A percentile compares a stretch with the other conserved stretches of the same genome.
phyloP scores from a whole-genome alignment of 1,284 basidiomycete genomes.

The Ceraceosorus bombacis region DNA sequence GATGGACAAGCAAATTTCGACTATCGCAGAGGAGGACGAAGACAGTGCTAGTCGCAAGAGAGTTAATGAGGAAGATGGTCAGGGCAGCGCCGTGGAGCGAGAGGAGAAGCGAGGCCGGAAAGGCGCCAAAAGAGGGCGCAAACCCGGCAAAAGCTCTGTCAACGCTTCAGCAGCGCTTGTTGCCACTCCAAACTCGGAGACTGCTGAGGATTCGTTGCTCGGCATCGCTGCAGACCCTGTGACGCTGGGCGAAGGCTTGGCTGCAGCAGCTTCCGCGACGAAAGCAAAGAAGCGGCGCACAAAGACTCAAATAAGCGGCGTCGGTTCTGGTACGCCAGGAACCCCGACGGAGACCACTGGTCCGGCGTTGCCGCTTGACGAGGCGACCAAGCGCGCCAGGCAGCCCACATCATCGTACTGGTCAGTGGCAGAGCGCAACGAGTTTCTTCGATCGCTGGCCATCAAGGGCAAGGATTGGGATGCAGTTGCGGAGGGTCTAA shows the following conservation, averaged over 20 bases:
- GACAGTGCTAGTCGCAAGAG: slow-evolving; percentile 1
- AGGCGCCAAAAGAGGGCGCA: slow-evolving; percentile 23
- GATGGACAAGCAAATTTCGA: background rate
- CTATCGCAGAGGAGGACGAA: slow-evolving; percentile 3
- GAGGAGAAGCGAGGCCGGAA: slow-evolving; percentile 12
- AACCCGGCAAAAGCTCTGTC: slow-evolving; percentile 13
- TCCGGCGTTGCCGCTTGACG: slow-evolving; percentile 10
- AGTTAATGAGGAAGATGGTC: background rate
- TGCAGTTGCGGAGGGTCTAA: slow-evolving; percentile 64
- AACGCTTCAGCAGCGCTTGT: background rate
- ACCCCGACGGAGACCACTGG: background rate
- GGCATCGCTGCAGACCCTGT: slow-evolving; percentile 39
- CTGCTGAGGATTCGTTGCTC: slow-evolving; percentile 50
- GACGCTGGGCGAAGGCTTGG: background rate
- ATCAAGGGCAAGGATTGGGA: slow-evolving; percentile 69
- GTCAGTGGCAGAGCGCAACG: slow-evolving; percentile 54
- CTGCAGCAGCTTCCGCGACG: slow-evolving; percentile 8
- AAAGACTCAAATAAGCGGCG: background rate
- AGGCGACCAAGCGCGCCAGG: slow-evolving; percentile 26
- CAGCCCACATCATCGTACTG: slow-evolving; percentile 52
- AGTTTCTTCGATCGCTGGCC: slow-evolving; percentile 61
- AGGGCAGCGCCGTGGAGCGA: background rate
- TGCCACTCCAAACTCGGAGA: slow-evolving; percentile 35
- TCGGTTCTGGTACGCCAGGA: background rate
- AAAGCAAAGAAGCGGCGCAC: background rate